These are phyloP conservation scores for Leishmania aethiopica DNA, from an alignment of 208 protist species.

Conservation along the genomic window DNA sequence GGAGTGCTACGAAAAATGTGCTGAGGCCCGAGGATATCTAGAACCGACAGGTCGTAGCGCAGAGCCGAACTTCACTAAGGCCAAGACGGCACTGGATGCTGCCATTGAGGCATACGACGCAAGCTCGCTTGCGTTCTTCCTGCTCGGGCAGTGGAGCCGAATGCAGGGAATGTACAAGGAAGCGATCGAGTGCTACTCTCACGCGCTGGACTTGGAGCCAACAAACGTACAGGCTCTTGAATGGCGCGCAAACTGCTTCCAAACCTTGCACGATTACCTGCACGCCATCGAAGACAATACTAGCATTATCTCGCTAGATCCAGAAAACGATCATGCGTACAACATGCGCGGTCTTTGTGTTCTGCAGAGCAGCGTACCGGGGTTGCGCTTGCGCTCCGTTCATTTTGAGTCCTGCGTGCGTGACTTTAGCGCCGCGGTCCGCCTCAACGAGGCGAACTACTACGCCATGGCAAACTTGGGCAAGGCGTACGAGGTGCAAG, in stretches of 20 bases:
- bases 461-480: conserved; percentile 92
- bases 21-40: conserved; percentile 71
- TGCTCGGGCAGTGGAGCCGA: conserved; percentile 71
- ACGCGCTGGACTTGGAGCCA: conserved; percentile 75
- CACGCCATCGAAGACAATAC: conserved; percentile 91
- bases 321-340: conserved; percentile 91
- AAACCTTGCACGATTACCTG: conserved; percentile 53
- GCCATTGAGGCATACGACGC: conserved; percentile 79
- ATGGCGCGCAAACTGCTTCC: conserved; percentile 73
- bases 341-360: conserved; percentile 91
- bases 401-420: conserved; percentile 76
- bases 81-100: conserved; percentile 67
- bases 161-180: conserved; percentile 60
- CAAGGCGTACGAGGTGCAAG: conserved; percentile 87
- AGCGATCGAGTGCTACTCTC: conserved; percentile 79
- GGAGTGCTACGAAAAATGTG: conserved; percentile 72
- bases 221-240: conserved; percentile 66
- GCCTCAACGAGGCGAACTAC: conserved; percentile 93
- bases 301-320: conserved; percentile 82
- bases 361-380: conserved; percentile 69
- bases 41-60: conserved; percentile 59
- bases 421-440: conserved; percentile 87
- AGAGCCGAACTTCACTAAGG: conserved; percentile 80
- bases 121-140: conserved; percentile 60
- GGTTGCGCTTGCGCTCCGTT: conserved; percentile 61